phyloP scores from a whole-genome alignment of 2,329 filamentous ascomycete species.

The Cordyceps tenuipes region DNA sequence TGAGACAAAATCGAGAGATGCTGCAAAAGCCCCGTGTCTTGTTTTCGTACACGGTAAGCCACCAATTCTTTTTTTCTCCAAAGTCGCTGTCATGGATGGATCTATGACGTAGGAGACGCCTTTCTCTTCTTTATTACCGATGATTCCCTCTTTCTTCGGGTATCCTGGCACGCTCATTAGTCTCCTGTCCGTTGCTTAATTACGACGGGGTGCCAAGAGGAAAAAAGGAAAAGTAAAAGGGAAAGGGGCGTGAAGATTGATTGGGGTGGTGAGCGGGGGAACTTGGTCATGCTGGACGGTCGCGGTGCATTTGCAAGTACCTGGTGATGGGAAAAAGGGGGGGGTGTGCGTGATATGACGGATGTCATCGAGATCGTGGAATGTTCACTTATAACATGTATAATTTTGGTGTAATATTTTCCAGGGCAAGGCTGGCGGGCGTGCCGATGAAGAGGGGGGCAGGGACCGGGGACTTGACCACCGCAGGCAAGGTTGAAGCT shows the following conservation, averaged over 20 bases:
- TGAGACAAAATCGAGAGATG: too few relatives aligned
- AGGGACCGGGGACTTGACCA: background rate
- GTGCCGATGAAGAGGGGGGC: background rate
- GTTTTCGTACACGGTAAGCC: background rate
- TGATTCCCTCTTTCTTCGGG: background rate
- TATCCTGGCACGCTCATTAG: background rate
- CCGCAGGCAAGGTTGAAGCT: background rate
- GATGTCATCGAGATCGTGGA: background rate
- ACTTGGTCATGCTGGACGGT: background rate
- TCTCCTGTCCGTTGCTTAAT: background rate
- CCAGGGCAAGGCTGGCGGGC: background rate
- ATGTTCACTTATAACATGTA: background rate
- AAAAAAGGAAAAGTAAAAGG: background rate
- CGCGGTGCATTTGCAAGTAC: background rate
- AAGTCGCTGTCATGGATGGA: background rate
- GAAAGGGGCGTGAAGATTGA: background rate
- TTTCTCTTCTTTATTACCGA: background rate
- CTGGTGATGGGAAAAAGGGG: background rate
- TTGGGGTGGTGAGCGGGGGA: background rate
- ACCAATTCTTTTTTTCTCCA: too few relatives aligned
- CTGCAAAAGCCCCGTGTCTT: background rate
- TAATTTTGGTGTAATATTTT: background rate
- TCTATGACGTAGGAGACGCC: conserved; percentile 1
- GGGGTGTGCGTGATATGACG: background rate
- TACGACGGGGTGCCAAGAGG: background rate